Evolutionary conservation across 345 rosid species (phyloP), one percentile per base, ranked within the genome.

Genomic region (Linum lewisii): DNA sequence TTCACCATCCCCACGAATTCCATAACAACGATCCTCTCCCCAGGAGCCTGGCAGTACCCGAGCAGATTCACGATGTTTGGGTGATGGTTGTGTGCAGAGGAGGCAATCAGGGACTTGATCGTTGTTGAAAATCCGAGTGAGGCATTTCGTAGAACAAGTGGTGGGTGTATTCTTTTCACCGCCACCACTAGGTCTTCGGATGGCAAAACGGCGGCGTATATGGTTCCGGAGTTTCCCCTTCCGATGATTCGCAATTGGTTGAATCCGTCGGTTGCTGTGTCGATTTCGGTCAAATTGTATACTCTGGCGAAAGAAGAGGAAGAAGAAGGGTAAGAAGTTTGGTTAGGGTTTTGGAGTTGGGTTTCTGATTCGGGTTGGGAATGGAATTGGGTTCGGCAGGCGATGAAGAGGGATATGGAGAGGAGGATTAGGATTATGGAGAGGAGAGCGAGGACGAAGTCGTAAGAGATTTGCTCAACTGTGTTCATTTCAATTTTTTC

Each of bases 11-110:
- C 76, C 21, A 82, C 61, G 59, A 81, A 81, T 53, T 84, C 98
- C 5, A 69, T 79, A 0, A 85, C 78, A 2, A 91, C 57, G 51
- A 91, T 77, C 54, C 98, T 79, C 68, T 91, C 96, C 0, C 90
- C 96, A 0, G 96, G 96, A n/a, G 92, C 96, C 55, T 91, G 89
- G 0, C 95, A 81, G 50, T 70, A 75, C 22, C 96, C 98, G 44
- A 82, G 4, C 10, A 91, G 72, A 3, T 88, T 69, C 0, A 85
- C 95, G 64, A 85, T 62, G 62, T 88, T 77, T 0, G 81, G 88
- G 54, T 91, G 96, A n/a, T n/a, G n/a, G n/a, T n/a, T n/a, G 0
- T 67, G 78, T 1, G 88, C 82, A 50, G 77, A 73, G 42, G 96
- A 85, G 36, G 96, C 5, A 29, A 29, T 84, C 18, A 91, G 82